phyloP scores from a whole-genome alignment of 1,284 basidiomycete genomes.

The Trichosporon ovoides region DNA sequence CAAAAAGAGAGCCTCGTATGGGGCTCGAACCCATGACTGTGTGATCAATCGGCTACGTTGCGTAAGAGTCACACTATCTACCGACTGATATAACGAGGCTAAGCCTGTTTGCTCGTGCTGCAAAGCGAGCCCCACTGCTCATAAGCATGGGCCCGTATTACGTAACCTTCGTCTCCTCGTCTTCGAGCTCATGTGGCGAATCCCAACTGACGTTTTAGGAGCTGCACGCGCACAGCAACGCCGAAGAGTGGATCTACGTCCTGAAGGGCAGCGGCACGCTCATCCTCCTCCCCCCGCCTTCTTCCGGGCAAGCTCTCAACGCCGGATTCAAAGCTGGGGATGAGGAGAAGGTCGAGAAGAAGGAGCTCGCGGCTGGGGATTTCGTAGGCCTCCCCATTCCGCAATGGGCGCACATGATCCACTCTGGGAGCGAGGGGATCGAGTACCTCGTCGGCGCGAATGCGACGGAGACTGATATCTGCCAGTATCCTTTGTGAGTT shows the following conservation, averaged over 20 bases:
- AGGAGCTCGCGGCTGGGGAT: constrained; percentile 18
- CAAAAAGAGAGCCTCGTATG: constrained; percentile 3
- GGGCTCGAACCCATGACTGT: constrained; percentile 7
- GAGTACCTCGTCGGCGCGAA: constrained; percentile 29
- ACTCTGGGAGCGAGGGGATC: constrained; percentile 20
- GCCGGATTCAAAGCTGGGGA: neutral
- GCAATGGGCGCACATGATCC: constrained; percentile 24
- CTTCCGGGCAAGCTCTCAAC: neutral
- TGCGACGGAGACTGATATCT: constrained; percentile 20
- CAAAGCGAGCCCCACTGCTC: no score
- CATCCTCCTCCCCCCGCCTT: constrained; percentile 2
- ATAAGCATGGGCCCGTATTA: no score
- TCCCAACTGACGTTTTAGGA: constrained; percentile 8
- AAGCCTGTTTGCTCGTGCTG: neutral
- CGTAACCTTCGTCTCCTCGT: no score
- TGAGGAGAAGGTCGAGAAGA: constrained; percentile 9
- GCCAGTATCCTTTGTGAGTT: constrained; percentile 31
- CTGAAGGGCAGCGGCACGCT: constrained; percentile 19
- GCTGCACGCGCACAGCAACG: constrained; percentile 27
- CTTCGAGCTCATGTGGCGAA: no score
- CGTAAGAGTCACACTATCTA: constrained; percentile 6
- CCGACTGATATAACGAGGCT: constrained; percentile 6
- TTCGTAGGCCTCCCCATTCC: constrained; percentile 22
- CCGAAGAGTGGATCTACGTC: constrained; percentile 31
- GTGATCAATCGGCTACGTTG: constrained; percentile 5